Evolutionary conservation across 2,329 filamentous ascomycete species (phyloP), one percentile per base, ranked within the genome.

Genomic region (Neospermospora avenae): DNA sequence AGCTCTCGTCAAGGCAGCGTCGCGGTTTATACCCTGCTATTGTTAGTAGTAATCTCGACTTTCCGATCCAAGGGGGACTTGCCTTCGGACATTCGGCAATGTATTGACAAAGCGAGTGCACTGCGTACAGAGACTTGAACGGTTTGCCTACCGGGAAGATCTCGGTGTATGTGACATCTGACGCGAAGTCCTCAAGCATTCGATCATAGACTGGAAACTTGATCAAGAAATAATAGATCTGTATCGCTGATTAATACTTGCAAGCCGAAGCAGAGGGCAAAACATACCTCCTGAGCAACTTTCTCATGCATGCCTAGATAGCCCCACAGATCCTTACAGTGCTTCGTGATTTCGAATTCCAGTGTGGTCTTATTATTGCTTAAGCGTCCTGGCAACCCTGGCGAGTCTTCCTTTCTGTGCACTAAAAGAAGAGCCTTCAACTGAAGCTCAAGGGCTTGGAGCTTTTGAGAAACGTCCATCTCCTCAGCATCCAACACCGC

Each of bases 251-350:
- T 60, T 20, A 59, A 34, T 11, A 55, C 34, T 7, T 1, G 6
- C 14, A 8, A 39, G 16, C 16, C 18, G 2, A 5, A 6, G 24
- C 11, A 24, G 22, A 10, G 39, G n/a, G 20, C 37, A 13, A 22
- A 61, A 54, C 75, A 66, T 78, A 88, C 86, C 78, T 90, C 86
- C 69, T 82, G 78, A 6, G 89, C 86, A 44, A 91, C 77, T 53
- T 77, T 79, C 60, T 93, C 86, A 46, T 90, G 83, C 76, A 93
- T 83, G 64, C 86, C 85, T 57, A 98, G 80, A 69, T 93, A 89
- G 45, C 85, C 83, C 81, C 95, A 96, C 24, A 99, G 76, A 62
- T 93, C 86, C 57, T 90, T 83, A 69, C 96, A 96, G 73, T 96
- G 90, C 59, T 86, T 82, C 66, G 95, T 77, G 22, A 98, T 86